Evolutionary conservation across 2,329 filamentous ascomycete species (phyloP).

Genomic region (Botryotinia calthae): DNA sequence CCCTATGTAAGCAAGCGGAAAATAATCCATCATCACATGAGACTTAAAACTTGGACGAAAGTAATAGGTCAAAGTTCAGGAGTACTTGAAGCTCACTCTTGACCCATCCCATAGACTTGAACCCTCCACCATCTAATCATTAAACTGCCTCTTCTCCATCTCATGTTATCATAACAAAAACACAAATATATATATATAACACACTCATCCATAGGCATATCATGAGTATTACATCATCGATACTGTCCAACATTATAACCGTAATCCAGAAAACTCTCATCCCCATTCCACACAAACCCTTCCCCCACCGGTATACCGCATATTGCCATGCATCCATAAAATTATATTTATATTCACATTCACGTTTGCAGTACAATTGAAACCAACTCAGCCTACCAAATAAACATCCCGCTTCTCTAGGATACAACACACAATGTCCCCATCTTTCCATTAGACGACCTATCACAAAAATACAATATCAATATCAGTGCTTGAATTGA

Average conservation of each 20-base stretch:
- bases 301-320: fast-evolving
- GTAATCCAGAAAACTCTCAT: not conserved
- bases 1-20: no score
- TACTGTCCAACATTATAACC: not conserved
- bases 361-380: not conserved
- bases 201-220: not conserved
- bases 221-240: not conserved
- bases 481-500: not conserved
- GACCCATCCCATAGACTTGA: not conserved
- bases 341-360: not conserved
- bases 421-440: not conserved
- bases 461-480: not conserved
- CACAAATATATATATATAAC: no score
- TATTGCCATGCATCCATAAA: not conserved
- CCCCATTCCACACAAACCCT: not conserved
- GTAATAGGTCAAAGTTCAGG: not conserved
- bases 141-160: not conserved
- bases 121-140: not conserved
- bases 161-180: not conserved
- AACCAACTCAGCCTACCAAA: not conserved
- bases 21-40: not conserved
- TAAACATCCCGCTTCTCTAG: not conserved
- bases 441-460: not conserved
- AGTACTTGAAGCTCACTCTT: not conserved
- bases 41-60: not conserved